phyloP scores from a whole-genome alignment of 306 rosid genomes.

The Dryas octopetala region DNA sequence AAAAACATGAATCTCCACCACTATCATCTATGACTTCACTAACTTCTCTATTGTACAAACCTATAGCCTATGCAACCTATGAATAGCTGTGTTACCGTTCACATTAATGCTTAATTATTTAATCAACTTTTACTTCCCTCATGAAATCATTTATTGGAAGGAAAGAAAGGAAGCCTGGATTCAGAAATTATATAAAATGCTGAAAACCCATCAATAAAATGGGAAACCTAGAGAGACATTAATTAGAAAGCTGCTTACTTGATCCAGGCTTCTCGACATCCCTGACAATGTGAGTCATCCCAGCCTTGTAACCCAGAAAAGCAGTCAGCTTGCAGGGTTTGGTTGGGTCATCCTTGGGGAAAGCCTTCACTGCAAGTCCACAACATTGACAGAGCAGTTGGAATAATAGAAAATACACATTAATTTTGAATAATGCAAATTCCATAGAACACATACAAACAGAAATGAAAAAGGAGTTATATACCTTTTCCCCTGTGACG shows the following conservation, averaged over 20 bases:
- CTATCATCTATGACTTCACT: too few relatives aligned
- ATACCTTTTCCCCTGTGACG: constrained; percentile 85
- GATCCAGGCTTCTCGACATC: constrained; percentile 91
- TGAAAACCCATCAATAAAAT: not conserved
- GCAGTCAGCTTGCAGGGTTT: constrained; percentile 72
- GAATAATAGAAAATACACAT: not conserved
- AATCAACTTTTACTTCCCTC: too few relatives aligned
- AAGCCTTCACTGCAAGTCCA: constrained; percentile 68
- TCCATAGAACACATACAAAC: not conserved
- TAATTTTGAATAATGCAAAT: not conserved
- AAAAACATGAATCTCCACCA: too few relatives aligned
- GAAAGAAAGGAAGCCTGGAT: not conserved
- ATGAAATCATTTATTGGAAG: too few relatives aligned
- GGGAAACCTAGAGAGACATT: not conserved
- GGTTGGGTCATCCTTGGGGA: constrained; percentile 75
- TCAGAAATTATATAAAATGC: not conserved
- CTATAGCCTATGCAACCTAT: too few relatives aligned
- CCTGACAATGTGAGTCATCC: constrained; percentile 87
- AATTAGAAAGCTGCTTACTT: constrained; percentile 27
- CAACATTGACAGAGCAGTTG: not conserved
- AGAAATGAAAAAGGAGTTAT: not conserved
- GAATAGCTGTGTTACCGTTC: too few relatives aligned
- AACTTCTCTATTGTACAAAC: too few relatives aligned
- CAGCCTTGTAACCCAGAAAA: constrained; percentile 83
- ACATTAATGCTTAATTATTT: too few relatives aligned